Percentiles rank a stretch among this genome's conserved stretches.
Conservation (phyloP, 2,329 filamentous ascomycete genomes). For the Graphilbum ipis-grandicollis region DNA sequence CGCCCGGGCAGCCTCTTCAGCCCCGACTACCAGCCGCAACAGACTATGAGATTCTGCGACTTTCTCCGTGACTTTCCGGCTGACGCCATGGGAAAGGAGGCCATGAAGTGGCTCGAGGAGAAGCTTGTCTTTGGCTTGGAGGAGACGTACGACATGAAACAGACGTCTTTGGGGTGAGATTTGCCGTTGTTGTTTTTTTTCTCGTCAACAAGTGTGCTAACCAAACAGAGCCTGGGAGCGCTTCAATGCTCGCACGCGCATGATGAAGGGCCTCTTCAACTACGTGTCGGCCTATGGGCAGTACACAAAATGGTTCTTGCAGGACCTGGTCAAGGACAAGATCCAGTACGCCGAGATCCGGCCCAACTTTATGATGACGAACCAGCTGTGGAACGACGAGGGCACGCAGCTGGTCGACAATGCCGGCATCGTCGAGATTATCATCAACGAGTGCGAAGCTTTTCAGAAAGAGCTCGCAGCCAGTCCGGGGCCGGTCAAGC, state of each 20-base stretch:
- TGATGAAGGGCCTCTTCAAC: conserved; percentile 57
- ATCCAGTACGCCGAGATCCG: conserved; percentile 58
- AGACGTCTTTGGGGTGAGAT: conserved; percentile 35
- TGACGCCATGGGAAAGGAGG: conserved; percentile 12
- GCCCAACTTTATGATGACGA: conserved; percentile 48
- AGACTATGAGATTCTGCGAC: conserved; percentile 23
- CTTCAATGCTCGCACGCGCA: conserved; percentile 52
- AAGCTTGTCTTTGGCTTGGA: conserved; percentile 46
- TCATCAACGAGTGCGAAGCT: conserved; percentile 32
- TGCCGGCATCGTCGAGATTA: conserved; percentile 40
- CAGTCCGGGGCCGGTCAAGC: conserved; percentile 9
- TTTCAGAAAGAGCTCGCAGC: conserved; percentile 20
- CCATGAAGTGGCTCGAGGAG: conserved; percentile 35
- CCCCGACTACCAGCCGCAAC: conserved; percentile 22
- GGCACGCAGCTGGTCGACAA: conserved; percentile 35
- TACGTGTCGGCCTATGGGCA: conserved; percentile 43
- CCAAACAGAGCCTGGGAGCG: conserved; percentile 32
- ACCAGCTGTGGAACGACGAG: conserved; percentile 42
- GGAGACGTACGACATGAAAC: conserved; percentile 35
- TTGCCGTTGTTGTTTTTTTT: neutral
- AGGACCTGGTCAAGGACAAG: conserved; percentile 44
- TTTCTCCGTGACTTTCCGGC: conserved; percentile 21
- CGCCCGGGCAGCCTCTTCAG: conserved; percentile 28
- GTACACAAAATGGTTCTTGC: conserved; percentile 42
- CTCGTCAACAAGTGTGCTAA: conserved; percentile 2